These are phyloP conservation scores for Bruguiera parviflora DNA, from an alignment of 345 rosid genomes.

Conservation along the genomic window DNA sequence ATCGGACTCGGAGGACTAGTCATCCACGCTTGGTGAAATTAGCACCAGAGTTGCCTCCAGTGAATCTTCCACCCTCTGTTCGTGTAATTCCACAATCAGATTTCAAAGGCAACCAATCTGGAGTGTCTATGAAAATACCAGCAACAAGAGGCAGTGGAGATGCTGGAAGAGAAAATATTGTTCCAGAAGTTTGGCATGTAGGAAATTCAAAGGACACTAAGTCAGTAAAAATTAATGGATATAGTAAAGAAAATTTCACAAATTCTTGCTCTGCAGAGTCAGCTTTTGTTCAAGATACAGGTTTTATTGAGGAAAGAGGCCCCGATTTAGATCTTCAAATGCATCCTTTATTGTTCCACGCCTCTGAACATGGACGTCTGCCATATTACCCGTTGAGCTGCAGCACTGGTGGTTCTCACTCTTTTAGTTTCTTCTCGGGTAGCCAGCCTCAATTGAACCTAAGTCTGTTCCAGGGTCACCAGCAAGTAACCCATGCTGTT, in stretches of 20 bases:
- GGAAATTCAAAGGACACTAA: constrained; percentile 18
- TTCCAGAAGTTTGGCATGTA: constrained; percentile 31
- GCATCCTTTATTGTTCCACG: constrained; percentile 88
- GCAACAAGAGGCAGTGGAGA: constrained; percentile 19
- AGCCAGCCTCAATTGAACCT: constrained; percentile 75
- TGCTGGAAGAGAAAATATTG: constrained; percentile 40
- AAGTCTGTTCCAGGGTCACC: constrained; percentile 66
- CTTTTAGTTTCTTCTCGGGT: constrained; percentile 74
- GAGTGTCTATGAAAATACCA: constrained; percentile 32
- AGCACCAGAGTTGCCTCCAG: constrained; percentile 91
- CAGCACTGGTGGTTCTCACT: constrained; percentile 37
- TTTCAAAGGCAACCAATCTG: constrained; percentile 43
- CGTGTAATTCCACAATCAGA: constrained; percentile 73
- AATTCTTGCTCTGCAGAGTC: constrained; percentile 40
- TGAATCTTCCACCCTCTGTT: constrained; percentile 88
- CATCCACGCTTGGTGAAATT: constrained; percentile 65
- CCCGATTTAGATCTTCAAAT: constrained; percentile 57
- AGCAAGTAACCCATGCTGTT: constrained; percentile 36
- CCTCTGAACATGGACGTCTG: constrained; percentile 51
- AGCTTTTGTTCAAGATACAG: constrained; percentile 39
- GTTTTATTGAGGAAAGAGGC: constrained; percentile 41
- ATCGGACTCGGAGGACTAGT: constrained; percentile 41
- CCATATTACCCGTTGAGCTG: constrained; percentile 51
- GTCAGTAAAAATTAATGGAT: constrained; percentile 21
- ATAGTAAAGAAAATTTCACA: constrained; percentile 31